Evolutionary conservation across 2,329 filamentous ascomycete species (phyloP).

Genomic region (Chrysoporthe deuterocubensis): DNA sequence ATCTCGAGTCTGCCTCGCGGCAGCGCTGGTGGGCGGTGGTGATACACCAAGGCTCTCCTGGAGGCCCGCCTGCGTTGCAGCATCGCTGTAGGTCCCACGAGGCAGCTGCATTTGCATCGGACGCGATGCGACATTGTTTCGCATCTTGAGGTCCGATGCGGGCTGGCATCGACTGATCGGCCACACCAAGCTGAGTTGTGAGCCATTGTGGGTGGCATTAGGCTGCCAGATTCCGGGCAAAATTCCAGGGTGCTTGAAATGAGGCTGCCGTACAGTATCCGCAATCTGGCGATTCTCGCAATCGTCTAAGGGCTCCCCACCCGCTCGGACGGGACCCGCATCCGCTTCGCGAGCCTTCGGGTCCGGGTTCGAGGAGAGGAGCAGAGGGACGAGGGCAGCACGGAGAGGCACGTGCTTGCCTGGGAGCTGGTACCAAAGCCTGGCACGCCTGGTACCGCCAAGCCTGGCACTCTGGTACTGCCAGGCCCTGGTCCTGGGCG

Average conservation of each 20-base stretch:
- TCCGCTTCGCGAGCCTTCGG: background rate
- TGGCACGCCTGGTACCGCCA: too few relatives aligned
- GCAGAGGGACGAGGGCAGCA: background rate
- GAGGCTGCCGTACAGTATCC: conserved; percentile 12
- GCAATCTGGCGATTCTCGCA: conserved; percentile 9
- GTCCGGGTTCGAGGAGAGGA: background rate
- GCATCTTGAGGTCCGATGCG: conserved; percentile 21
- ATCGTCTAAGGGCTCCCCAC: too few relatives aligned
- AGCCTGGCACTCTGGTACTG: too few relatives aligned
- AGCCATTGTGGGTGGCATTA: conserved; percentile 24
- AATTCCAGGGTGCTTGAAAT: conserved; percentile 10
- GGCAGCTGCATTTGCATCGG: conserved; percentile 18
- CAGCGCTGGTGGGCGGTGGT: background rate
- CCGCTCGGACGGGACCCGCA: background rate
- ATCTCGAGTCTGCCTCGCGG: background rate
- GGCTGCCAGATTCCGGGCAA: conserved; percentile 19
- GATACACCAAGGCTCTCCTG: background rate
- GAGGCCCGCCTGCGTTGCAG: background rate
- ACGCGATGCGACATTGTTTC: conserved; percentile 25
- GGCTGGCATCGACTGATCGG: conserved; percentile 20
- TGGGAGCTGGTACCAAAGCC: too few relatives aligned
- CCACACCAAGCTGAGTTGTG: conserved; percentile 25
- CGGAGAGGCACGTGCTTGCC: background rate
- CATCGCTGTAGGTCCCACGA: conserved; percentile 11
- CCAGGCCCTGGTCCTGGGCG: background rate